A percentile compares a stretch with the other conserved stretches of the same genome.
Conservation (phyloP, 345 rosid species). For the Brassica rapa region DNA sequence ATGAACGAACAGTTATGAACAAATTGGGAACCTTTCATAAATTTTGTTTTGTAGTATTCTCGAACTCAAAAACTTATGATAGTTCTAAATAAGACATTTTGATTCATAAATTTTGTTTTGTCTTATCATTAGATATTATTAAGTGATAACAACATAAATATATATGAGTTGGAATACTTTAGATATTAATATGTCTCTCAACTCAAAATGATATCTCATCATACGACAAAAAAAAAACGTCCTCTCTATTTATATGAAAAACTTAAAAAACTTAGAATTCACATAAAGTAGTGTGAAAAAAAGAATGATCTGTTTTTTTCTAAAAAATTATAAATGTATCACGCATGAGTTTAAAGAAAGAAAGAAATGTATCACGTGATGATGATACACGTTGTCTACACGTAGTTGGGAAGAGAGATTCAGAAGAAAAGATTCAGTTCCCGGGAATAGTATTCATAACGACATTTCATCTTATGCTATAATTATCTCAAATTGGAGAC, state of each 20-base stretch:
- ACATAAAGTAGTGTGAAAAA: not conserved
- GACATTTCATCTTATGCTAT: constrained; percentile 8
- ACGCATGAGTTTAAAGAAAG: not conserved
- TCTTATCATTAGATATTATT: not conserved
- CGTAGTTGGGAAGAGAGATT: constrained; percentile 27
- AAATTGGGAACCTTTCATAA: not conserved
- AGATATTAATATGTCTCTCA: not conserved
- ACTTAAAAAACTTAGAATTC: too few species aligned
- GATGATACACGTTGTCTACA: constrained; percentile 33
- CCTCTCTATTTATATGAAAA: too few species aligned
- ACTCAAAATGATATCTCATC: too few species aligned
- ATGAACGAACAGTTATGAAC: not conserved
- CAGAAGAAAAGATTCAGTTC: constrained; percentile 21
- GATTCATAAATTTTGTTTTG: not conserved
- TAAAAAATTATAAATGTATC: not conserved
- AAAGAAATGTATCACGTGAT: constrained; percentile 20
- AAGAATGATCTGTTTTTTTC: not conserved
- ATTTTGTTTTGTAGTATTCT: not conserved
- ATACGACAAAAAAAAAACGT: too few species aligned
- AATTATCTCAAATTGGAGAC: constrained; percentile 19
- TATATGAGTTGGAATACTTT: not conserved
- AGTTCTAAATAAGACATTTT: not conserved
- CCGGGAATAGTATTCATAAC: constrained; percentile 10
- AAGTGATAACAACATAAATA: not conserved
- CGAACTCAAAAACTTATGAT: not conserved